phyloP scores from a whole-genome alignment of 148 eudicot species.

The Chenopodium album region DNA sequence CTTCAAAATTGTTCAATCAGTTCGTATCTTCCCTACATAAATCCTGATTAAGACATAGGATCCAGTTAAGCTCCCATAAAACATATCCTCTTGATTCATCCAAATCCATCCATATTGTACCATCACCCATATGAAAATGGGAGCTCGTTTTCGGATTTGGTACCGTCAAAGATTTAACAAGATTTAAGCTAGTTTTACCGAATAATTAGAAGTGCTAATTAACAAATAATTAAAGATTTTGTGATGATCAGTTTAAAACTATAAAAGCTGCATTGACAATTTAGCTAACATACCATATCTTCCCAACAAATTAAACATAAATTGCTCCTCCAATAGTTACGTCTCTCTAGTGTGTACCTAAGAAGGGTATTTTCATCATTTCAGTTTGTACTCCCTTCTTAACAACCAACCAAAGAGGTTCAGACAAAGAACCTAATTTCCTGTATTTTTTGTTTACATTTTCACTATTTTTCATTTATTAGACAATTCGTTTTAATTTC shows the following conservation, averaged over 20 bases:
- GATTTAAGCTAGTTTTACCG: background rate
- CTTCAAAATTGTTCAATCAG: background rate
- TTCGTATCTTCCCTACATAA: background rate
- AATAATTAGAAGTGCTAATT: background rate
- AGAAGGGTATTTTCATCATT: conserved; percentile 10
- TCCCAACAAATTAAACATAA: conserved; percentile 1
- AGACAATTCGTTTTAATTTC: too few relatives aligned
- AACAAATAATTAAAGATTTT: background rate
- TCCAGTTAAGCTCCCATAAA: background rate
- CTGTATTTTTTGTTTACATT: background rate
- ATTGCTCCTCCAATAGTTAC: background rate
- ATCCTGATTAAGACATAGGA: background rate
- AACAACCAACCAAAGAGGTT: conserved; percentile 4
- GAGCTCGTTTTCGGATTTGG: background rate
- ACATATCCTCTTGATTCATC: background rate
- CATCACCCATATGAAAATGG: background rate
- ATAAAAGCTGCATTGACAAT: conserved; percentile 2
- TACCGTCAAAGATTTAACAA: background rate
- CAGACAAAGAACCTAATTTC: conserved; percentile 8
- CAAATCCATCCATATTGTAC: background rate
- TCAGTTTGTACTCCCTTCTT: background rate
- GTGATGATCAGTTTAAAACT: background rate
- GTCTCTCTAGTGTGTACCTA: background rate
- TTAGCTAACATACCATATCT: background rate
- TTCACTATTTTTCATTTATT: too few relatives aligned